Conservation (phyloP, 768 basidiomycete genomes). For the Boletus reticuloceps region DNA sequence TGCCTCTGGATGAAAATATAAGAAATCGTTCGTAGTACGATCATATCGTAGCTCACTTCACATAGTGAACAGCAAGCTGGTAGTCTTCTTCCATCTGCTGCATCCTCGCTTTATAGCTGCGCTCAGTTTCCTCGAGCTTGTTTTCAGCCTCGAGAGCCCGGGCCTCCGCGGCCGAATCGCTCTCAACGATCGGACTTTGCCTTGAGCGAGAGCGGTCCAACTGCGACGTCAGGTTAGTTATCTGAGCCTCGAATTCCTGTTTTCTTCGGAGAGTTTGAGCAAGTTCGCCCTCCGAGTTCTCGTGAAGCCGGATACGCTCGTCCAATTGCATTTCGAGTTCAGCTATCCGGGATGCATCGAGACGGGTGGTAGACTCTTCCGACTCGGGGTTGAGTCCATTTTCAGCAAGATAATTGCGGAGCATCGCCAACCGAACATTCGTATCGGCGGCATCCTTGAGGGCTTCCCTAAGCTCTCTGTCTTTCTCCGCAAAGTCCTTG, state of each 20-base stretch:
- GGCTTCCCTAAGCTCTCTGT: slow-evolving; percentile 61
- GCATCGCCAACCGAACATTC: slow-evolving; percentile 69
- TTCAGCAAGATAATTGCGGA: slow-evolving; percentile 86
- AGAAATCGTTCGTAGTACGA: slow-evolving; percentile 9
- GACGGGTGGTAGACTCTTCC: slow-evolving; percentile 44
- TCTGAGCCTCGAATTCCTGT: slow-evolving; percentile 72
- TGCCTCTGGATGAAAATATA: slow-evolving; percentile 58
- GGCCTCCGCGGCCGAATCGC: slow-evolving; percentile 37
- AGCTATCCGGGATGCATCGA: slow-evolving; percentile 45
- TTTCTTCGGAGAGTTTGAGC: slow-evolving; percentile 62
- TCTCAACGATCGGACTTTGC: slow-evolving; percentile 49
- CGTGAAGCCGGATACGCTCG: slow-evolving; percentile 68
- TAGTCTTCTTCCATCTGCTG: slow-evolving; percentile 94
- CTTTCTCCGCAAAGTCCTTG: slow-evolving; percentile 66
- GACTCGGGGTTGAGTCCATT: slow-evolving; percentile 81
- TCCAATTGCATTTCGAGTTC: slow-evolving; percentile 80
- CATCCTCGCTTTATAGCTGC: slow-evolving; percentile 73
- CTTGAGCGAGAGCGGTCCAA: slow-evolving; percentile 62
- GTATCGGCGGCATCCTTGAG: slow-evolving; percentile 65
- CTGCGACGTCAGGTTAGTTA: slow-evolving; percentile 60
- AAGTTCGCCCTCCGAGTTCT: slow-evolving; percentile 75
- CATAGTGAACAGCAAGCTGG: slow-evolving; percentile 94
- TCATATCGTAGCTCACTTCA: slow-evolving; percentile 65
- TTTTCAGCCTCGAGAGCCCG: slow-evolving; percentile 69
- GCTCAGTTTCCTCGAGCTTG: slow-evolving; percentile 76